Percentiles rank a stretch among this genome's conserved stretches.
Evolutionary conservation across 1,284 basidiomycete genomes (phyloP).

Genomic region (Sporisorium sorghi): DNA sequence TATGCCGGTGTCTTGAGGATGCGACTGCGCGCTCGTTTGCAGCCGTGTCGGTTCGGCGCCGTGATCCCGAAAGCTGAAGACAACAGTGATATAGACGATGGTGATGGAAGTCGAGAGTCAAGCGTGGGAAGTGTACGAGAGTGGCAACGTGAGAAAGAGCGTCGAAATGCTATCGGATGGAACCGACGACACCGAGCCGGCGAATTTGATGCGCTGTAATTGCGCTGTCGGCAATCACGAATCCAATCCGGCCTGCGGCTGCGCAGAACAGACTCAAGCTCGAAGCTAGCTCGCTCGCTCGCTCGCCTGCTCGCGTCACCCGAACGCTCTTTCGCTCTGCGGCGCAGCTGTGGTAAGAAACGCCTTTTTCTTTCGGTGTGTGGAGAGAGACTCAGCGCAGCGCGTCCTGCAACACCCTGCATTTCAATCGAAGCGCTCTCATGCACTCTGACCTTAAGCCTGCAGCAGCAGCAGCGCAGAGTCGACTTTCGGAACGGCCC

Average conservation of each 20-base stretch:
- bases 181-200: neutral
- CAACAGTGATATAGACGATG: neutral
- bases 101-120: no score
- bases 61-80: neutral
- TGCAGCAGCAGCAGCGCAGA: neutral
- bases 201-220: neutral
- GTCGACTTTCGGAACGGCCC: no score
- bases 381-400: neutral
- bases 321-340: no score
- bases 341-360: neutral
- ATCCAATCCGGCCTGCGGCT: no score
- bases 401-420: slow-evolving; percentile 13
- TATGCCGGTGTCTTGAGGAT: neutral
- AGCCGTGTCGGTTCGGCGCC: neutral
- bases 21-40: neutral
- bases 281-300: no score
- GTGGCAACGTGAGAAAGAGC: no score
- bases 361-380: neutral
- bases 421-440: no score
- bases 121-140: neutral
- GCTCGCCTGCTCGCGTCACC: slow-evolving; percentile 5
- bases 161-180: neutral
- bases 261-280: neutral
- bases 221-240: neutral
- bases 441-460: no score